Conservation (phyloP, 495 filamentous ascomycete species). For the Chaetomium cochliodes region DNA sequence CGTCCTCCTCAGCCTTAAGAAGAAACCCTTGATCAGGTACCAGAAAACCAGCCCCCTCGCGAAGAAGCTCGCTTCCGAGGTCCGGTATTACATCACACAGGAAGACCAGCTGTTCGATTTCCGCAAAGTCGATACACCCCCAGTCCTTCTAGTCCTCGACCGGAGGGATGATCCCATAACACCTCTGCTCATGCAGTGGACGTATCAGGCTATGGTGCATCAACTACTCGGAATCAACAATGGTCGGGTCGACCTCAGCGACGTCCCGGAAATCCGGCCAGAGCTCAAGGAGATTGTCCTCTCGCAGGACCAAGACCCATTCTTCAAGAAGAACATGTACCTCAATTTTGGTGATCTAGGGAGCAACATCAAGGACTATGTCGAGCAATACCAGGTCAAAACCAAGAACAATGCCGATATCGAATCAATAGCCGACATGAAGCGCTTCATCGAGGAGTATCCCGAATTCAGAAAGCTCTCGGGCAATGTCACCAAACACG, state of each 20-base stretch:
- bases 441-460: conserved; percentile 97
- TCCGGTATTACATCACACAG: conserved; percentile 88
- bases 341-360: conserved; percentile 97
- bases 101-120: conserved; percentile 98
- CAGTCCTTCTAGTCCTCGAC: conserved; percentile 86
- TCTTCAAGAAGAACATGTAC: conserved; percentile 99
- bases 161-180: conserved; percentile 93
- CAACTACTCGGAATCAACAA: conserved; percentile 91
- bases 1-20: conserved; percentile 81
- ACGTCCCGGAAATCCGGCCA: conserved; percentile 82
- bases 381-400: conserved; percentile 94
- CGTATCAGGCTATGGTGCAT: conserved; percentile 99
- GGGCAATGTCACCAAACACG: conserved; percentile 97
- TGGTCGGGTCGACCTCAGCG: conserved; percentile 81
- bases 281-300: conserved; percentile 95
- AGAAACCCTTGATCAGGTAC: conserved; percentile 92
- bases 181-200: conserved; percentile 96
- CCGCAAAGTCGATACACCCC: conserved; percentile 89
- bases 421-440: conserved; percentile 97
- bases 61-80: conserved; percentile 88
- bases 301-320: conserved; percentile 96
- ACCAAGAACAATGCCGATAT: conserved; percentile 91
- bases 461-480: conserved; percentile 96
- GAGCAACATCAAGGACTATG: conserved; percentile 97
- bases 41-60: conserved; percentile 88